A percentile compares a stretch with the other conserved stretches of the same genome.
Conservation (phyloP, 2,329 filamentous ascomycete species). For the Trichoderma atroviride region DNA sequence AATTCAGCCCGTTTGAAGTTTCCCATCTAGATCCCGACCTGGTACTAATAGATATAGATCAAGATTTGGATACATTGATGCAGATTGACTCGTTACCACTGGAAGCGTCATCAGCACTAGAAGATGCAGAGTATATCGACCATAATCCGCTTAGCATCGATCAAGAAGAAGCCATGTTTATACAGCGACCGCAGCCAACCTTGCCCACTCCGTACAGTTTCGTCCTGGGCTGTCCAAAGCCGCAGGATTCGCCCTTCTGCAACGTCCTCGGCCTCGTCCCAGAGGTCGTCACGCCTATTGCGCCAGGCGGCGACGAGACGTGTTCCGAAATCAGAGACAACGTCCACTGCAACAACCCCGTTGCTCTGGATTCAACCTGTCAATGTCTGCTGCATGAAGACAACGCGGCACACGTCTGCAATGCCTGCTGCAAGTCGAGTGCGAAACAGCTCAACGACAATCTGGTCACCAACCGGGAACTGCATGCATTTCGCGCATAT, state of each 20-base stretch:
- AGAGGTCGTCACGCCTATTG: not conserved
- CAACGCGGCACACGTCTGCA: constrained; percentile 22
- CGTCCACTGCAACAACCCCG: not conserved
- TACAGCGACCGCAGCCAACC: not conserved
- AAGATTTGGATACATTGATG: not conserved
- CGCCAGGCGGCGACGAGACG: not conserved
- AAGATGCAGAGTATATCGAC: not conserved
- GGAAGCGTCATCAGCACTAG: not conserved
- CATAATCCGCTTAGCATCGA: not conserved
- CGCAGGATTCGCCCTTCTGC: not conserved
- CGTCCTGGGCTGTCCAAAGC: not conserved
- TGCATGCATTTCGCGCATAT: constrained; percentile 43
- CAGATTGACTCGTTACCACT: not conserved
- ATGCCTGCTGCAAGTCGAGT: constrained; percentile 35
- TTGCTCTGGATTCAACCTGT: not conserved
- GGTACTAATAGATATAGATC: not conserved
- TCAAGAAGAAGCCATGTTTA: not conserved
- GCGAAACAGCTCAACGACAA: constrained; percentile 29
- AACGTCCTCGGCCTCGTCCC: not conserved
- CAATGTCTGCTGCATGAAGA: not conserved
- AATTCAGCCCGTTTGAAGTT: not conserved
- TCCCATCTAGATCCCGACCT: not conserved
- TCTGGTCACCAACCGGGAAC: constrained; percentile 30
- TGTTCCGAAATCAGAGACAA: not conserved
- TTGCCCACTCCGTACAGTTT: not conserved